Conservation (phyloP, 495 filamentous ascomycete species). For the Sabuloglossum arenarium region DNA sequence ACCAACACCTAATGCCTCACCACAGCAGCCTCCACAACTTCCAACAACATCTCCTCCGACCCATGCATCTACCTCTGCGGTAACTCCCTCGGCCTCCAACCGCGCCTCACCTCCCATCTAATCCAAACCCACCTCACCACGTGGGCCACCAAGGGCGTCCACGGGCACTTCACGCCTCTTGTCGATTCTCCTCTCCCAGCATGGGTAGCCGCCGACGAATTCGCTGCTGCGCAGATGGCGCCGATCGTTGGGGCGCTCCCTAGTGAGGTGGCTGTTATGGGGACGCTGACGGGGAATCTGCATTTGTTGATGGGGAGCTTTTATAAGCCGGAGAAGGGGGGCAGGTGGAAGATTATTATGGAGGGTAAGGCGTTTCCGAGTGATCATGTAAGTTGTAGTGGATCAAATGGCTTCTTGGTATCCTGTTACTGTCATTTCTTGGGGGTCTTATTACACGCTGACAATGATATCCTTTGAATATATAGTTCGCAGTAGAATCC, state of each 20-base stretch:
- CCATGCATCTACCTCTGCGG: conserved; percentile 76
- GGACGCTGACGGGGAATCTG: conserved; percentile 78
- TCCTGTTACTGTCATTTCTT: neutral
- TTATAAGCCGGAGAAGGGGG: conserved; percentile 52
- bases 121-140: conserved; percentile 60
- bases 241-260: conserved; percentile 65
- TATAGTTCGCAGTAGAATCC: conserved; percentile 68
- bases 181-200: conserved; percentile 51
- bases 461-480: neutral
- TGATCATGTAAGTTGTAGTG: conserved; percentile 41
- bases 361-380: conserved; percentile 90
- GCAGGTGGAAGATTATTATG: conserved; percentile 72
- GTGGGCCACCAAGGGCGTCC: conserved; percentile 87
- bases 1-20: conserved; percentile 15
- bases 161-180: conserved; percentile 76
- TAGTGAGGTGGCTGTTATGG: conserved; percentile 81
- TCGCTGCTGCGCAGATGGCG: conserved; percentile 50
- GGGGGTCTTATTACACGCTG: neutral
- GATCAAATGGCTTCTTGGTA: too few species aligned
- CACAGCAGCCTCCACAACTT: conserved; percentile 8
- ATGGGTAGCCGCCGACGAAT: conserved; percentile 64
- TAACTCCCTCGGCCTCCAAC: conserved; percentile 90
- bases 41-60: conserved; percentile 15
- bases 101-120: conserved; percentile 43
- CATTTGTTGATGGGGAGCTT: conserved; percentile 85